A percentile compares a stretch with the other conserved stretches of the same genome.
These are phyloP conservation scores for Fusarium globosum DNA, from an alignment of 2,329 filamentous ascomycete genomes.

Conservation along the genomic window DNA sequence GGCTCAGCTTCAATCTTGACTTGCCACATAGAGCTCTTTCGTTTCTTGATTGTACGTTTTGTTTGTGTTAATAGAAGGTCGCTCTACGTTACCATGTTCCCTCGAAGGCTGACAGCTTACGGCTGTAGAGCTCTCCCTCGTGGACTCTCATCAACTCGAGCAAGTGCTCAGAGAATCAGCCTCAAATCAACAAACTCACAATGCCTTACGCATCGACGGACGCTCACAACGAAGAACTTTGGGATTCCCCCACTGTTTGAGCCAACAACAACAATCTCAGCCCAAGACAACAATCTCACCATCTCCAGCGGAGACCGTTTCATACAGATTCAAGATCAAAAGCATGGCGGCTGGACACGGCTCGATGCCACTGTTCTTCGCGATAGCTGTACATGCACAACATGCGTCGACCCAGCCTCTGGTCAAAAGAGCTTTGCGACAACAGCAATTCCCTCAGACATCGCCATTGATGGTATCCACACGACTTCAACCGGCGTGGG, in stretches of 20 bases:
- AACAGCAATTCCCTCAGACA: constrained; percentile 52
- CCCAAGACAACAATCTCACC: constrained; percentile 23
- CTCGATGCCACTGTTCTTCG: constrained; percentile 55
- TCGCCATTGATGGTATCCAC: constrained; percentile 48
- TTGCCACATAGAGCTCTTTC: not conserved
- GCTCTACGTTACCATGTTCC: constrained; percentile 22
- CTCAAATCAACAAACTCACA: not conserved
- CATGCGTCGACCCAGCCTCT: constrained; percentile 67
- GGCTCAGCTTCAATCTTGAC: not conserved
- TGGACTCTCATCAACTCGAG: constrained; percentile 15
- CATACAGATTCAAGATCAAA: constrained; percentile 42
- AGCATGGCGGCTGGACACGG: constrained; percentile 36
- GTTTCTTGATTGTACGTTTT: not conserved
- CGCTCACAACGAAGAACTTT: constrained; percentile 20
- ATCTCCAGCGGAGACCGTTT: constrained; percentile 44
- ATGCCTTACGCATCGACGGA: not conserved
- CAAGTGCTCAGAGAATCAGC: constrained; percentile 32
- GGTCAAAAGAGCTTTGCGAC: constrained; percentile 67
- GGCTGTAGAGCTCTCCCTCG: constrained; percentile 24
- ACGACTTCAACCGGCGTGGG: constrained; percentile 57
- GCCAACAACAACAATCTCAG: constrained; percentile 8
- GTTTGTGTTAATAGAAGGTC: not conserved
- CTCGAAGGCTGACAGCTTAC: constrained; percentile 5
- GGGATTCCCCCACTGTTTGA: constrained; percentile 26
- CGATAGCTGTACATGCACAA: constrained; percentile 64